Base-by-base conservation (phyloP, 2,329 filamentous ascomycete genomes). In the Aspergillus phoenicis region DNA sequence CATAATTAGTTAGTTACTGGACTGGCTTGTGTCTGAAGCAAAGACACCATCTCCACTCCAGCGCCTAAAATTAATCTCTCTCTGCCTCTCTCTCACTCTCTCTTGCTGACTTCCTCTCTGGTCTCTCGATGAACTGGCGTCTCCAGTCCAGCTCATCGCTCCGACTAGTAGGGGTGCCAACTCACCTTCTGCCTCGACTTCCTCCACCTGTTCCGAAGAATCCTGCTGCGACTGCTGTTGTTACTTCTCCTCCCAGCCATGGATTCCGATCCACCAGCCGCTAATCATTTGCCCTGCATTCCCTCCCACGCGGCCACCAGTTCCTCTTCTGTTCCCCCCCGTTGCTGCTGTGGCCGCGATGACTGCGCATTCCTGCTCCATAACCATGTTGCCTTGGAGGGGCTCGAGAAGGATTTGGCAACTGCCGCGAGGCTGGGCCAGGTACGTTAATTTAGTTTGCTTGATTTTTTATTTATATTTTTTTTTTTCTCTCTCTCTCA, bases 361-460 rank as follows among this genome's bases (percentile, higher is more conserved):
- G 88, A 92, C 70, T 98, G 94, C 77, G 85, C 88, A 68, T 91
- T 90, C 74, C 84, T 97, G 64, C 87, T 86, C 76, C 89, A 93
- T 78, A 97, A 94, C 78, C 89, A 88, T 75, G 83, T 85, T 49
- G 83, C 92, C 64, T 83, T 98, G 51, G 88, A 91, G 68, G 89
- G 86, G 63, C 84, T 98, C 66, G 94, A 98, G 78, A 90, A 89
- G 70, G 91, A 97, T 79, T 90, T 97, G 57, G 88, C 89, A 70
- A 91, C 87, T 56, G 95, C 95, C 43, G 95, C 93, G 52, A 85
- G 90, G 74, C 85, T 97, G 70, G 95, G 95, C 66, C 91, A 97
- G 90, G 94, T 97, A 89, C 74, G 91, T 86, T 62, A 45, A 11
- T 33, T 43, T 43, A 33, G 58, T 62, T 58, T 62, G 58, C 59